A percentile compares a stretch with the other conserved stretches of the same genome.
These are phyloP conservation scores for Paragyromitra xinjiangensis DNA, from an alignment of 495 filamentous ascomycete species.

Conservation along the genomic window DNA sequence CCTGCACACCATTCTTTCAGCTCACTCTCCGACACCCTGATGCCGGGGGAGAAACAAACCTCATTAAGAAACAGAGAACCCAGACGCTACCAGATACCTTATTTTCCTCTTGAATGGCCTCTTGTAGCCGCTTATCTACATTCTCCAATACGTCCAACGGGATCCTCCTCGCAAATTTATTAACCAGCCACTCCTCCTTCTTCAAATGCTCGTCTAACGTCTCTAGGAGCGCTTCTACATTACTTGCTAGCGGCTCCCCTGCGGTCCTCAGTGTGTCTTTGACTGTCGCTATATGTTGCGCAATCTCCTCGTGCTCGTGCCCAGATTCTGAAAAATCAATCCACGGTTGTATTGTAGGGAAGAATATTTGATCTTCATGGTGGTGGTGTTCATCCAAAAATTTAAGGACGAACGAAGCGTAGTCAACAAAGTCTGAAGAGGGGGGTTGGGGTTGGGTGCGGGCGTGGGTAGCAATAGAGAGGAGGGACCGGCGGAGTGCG, in stretches of 20 bases:
- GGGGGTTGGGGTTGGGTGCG: slow-evolving; percentile 18
- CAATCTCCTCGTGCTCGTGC: slow-evolving; percentile 28
- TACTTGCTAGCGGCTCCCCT: slow-evolving; percentile 19
- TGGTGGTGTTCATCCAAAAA: slow-evolving; percentile 14
- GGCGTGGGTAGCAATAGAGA: slow-evolving; percentile 16
- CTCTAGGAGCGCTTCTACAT: slow-evolving; percentile 5
- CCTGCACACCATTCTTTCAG: slow-evolving; percentile 10
- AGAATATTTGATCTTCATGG: slow-evolving; percentile 27
- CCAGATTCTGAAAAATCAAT: slow-evolving; percentile 23
- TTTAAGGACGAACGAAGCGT: slow-evolving; percentile 25
- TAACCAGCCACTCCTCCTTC: slow-evolving; percentile 28
- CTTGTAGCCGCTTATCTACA: neutral
- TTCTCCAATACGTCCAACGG: slow-evolving; percentile 2
- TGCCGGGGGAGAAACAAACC: neutral
- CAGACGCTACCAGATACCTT: slow-evolving; percentile 4
- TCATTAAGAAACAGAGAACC: slow-evolving; percentile 6
- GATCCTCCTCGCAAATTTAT: slow-evolving; percentile 26
- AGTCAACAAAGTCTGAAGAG: slow-evolving; percentile 22
- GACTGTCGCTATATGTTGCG: neutral
- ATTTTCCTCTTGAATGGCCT: neutral
- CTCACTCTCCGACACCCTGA: neutral
- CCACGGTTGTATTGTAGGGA: slow-evolving; percentile 16
- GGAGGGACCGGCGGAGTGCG: slow-evolving; percentile 17
- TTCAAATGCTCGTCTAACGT: slow-evolving; percentile 5
- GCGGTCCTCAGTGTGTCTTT: slow-evolving; percentile 7